Conservation (phyloP, 345 rosid genomes). For the Viola odorata region DNA sequence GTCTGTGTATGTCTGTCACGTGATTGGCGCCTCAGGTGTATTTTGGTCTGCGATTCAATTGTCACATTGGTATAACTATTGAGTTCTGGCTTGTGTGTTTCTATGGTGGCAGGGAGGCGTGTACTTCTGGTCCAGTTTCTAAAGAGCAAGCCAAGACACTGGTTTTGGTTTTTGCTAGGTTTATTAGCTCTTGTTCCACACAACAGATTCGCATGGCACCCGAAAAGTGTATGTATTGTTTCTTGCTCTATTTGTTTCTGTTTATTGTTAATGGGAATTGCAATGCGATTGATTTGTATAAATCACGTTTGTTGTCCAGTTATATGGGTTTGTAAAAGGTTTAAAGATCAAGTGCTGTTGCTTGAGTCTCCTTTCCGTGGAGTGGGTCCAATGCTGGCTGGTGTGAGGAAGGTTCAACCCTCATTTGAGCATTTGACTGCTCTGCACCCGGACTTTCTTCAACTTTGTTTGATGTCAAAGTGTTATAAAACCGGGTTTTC, state of each 20-base stretch:
- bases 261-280: background rate
- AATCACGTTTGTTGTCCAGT: conserved; percentile 37
- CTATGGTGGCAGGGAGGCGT: conserved; percentile 24
- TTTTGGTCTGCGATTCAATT: background rate
- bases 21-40: background rate
- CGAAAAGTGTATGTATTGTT: conserved; percentile 54
- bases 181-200: conserved; percentile 54
- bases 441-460: conserved; percentile 89
- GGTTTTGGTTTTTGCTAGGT: conserved; percentile 44
- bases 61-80: no score
- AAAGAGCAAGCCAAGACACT: conserved; percentile 43
- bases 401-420: conserved; percentile 64
- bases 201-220: conserved; percentile 71
- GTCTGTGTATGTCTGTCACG: background rate
- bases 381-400: conserved; percentile 61
- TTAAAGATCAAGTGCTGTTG: conserved; percentile 67
- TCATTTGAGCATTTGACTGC: conserved; percentile 74
- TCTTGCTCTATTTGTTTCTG: conserved; percentile 1
- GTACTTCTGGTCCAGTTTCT: conserved; percentile 16
- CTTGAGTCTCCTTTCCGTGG: conserved; percentile 66
- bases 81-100: background rate
- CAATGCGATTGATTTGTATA: background rate
- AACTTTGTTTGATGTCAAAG: conserved; percentile 69
- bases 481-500: conserved; percentile 75
- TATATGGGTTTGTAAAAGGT: conserved; percentile 61